Conservation (phyloP, 2,329 filamentous ascomycete genomes). For the Fusarium pilosicola region DNA sequence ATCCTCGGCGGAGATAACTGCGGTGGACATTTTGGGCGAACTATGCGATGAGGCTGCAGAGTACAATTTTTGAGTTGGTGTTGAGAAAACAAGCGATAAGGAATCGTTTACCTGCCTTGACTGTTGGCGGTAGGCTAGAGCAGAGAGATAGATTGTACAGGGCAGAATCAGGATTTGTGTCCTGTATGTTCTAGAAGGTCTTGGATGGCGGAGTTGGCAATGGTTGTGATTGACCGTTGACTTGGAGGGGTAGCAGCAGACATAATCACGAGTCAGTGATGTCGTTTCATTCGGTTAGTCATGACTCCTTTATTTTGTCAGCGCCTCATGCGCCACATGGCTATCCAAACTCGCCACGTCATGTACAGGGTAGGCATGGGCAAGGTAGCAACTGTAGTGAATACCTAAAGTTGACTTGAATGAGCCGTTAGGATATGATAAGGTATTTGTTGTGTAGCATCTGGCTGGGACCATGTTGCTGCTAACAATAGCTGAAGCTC, state of each 20-base stretch:
- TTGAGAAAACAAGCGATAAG: background rate
- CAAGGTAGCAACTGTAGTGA: background rate
- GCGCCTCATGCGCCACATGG: background rate
- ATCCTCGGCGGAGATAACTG: slow-evolving; percentile 65
- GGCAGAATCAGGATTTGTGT: slow-evolving; percentile 30
- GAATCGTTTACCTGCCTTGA: background rate
- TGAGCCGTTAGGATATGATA: background rate
- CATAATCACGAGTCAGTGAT: slow-evolving; percentile 6
- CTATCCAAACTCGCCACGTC: slow-evolving; percentile 4
- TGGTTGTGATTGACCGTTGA: background rate
- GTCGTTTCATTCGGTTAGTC: background rate
- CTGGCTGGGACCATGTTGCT: background rate
- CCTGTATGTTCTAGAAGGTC: slow-evolving; percentile 42
- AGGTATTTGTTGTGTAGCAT: background rate
- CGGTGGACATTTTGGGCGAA: slow-evolving; percentile 51
- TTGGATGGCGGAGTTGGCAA: slow-evolving; percentile 37
- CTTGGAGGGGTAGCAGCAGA: slow-evolving; percentile 34
- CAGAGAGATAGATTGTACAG: background rate
- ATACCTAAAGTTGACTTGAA: background rate
- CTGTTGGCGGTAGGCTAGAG: slow-evolving; percentile 1
- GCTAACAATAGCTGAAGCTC: background rate
- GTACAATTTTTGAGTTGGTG: background rate
- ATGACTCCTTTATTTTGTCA: slow-evolving; percentile 27
- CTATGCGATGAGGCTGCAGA: background rate
- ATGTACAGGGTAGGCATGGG: background rate